A percentile compares a stretch with the other conserved stretches of the same genome.
These are phyloP conservation scores for Solidago caesia DNA, from an alignment of 129 eudicot genomes.

Conservation along the genomic window DNA sequence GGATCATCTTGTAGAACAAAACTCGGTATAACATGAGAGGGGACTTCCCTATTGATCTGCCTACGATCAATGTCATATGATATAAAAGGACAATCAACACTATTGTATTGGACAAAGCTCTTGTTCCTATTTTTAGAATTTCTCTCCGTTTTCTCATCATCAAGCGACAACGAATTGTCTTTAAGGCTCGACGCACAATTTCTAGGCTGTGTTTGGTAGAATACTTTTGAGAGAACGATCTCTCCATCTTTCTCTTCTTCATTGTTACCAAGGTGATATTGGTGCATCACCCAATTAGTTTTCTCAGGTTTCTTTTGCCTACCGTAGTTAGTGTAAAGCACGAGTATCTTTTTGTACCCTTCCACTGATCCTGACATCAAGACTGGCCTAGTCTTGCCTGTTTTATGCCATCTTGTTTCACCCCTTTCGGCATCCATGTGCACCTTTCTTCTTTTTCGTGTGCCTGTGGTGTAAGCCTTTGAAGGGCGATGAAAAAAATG, in stretches of 20 bases:
- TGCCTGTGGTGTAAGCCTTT: constrained; percentile 97
- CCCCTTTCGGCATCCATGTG: constrained; percentile 73
- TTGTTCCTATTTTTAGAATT: constrained; percentile 28
- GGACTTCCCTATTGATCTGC: constrained; percentile 46
- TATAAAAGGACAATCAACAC: constrained; percentile 35
- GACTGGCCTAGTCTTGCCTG: constrained; percentile 87
- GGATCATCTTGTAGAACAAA: constrained; percentile 56
- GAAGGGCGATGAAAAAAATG: constrained; percentile 95
- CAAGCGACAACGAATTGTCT: constrained; percentile 13
- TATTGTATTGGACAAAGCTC: constrained; percentile 45
- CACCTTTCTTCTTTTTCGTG: constrained; percentile 86
- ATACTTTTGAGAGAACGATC: constrained; percentile 84
- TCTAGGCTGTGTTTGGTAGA: constrained; percentile 96
- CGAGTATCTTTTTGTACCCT: constrained; percentile 91
- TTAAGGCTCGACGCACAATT: constrained; percentile 59
- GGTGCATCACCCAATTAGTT: constrained; percentile 99
- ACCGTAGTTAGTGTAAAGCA: constrained; percentile 90
- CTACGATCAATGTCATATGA: constrained; percentile 43
- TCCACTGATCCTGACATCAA: constrained; percentile 38
- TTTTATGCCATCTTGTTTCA: constrained; percentile 98
- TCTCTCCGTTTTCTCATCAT: constrained; percentile 32
- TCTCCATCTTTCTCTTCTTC: constrained; percentile 98
- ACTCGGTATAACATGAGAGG: constrained; percentile 54
- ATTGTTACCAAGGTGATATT: constrained; percentile 79
- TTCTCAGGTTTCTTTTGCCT: constrained; percentile 90